These are phyloP conservation scores for Trichoderma lentiforme DNA, from an alignment of 2,329 filamentous ascomycete genomes.

Conservation along the genomic window DNA sequence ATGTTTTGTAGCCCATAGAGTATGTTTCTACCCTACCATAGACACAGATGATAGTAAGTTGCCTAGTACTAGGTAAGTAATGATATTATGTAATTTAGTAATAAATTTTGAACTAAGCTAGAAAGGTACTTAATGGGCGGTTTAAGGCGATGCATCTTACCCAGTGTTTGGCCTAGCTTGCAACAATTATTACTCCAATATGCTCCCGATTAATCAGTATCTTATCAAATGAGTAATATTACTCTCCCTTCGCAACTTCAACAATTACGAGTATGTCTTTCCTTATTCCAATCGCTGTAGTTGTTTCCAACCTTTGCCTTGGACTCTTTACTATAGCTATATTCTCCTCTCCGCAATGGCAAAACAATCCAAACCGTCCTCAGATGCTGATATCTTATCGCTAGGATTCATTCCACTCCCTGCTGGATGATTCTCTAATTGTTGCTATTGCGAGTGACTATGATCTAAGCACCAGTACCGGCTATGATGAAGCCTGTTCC, in stretches of 20 bases:
- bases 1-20: too few relatives aligned
- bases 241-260: background rate
- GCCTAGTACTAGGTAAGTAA: background rate
- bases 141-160: background rate
- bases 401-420: conserved; percentile 68
- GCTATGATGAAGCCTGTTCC: conserved; percentile 53
- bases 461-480: conserved; percentile 53
- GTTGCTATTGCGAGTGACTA: conserved; percentile 73
- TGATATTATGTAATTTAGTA: background rate
- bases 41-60: background rate
- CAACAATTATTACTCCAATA: background rate
- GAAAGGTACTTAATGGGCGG: background rate
- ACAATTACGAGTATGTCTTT: background rate
- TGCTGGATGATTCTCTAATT: conserved; percentile 74
- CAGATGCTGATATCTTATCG: background rate
- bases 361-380: background rate
- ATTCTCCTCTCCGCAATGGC: background rate
- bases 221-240: background rate
- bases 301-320: background rate
- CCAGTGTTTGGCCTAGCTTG: background rate
- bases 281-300: too few relatives aligned
- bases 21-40: too few relatives aligned
- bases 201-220: background rate
- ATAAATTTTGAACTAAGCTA: background rate
- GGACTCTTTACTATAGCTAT: background rate